These are phyloP conservation scores for Fusarium sacchari DNA, from an alignment of 2,329 filamentous ascomycete species.

Conservation along the genomic window DNA sequence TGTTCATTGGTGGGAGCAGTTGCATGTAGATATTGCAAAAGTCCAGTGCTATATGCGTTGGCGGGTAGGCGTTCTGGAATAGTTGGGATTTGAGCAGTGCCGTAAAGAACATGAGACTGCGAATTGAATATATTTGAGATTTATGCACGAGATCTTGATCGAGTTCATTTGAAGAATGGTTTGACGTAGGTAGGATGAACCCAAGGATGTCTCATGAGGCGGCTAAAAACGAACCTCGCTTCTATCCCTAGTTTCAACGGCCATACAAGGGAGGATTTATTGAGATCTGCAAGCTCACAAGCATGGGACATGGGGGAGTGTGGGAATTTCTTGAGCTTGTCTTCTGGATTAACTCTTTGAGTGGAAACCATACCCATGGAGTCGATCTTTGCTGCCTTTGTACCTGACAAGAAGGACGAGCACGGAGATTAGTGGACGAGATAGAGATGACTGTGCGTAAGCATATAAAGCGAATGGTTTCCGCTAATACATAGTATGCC, in stretches of 20 bases:
- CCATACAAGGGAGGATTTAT: slow-evolving; percentile 30
- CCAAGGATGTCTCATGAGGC: slow-evolving; percentile 9
- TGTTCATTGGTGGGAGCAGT: slow-evolving; percentile 16
- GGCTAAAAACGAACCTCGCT: slow-evolving; percentile 10
- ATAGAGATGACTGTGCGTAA: slow-evolving; percentile 16
- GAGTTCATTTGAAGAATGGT: not conserved
- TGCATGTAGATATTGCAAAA: slow-evolving; percentile 36
- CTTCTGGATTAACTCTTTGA: not conserved
- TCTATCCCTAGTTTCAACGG: slow-evolving; percentile 9
- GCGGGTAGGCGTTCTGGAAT: slow-evolving; percentile 43
- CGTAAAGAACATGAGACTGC: slow-evolving; percentile 25
- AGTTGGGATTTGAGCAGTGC: slow-evolving; percentile 34
- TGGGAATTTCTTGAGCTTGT: slow-evolving; percentile 6
- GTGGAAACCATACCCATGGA: slow-evolving; percentile 6
- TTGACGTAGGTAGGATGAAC: slow-evolving; percentile 4
- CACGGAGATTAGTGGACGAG: slow-evolving; percentile 35
- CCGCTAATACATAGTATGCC: not conserved
- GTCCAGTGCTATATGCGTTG: slow-evolving; percentile 38
- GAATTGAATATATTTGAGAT: slow-evolving; percentile 1
- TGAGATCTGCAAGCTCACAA: slow-evolving; percentile 35
- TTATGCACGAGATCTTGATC: not conserved
- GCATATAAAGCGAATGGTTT: not conserved
- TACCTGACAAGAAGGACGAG: slow-evolving; percentile 1
- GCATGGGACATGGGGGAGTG: not conserved
- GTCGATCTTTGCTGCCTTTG: slow-evolving; percentile 18